A percentile compares a stretch with the other conserved stretches of the same genome.
These are phyloP conservation scores for Ampelomyces quisqualis DNA, from an alignment of 2,329 filamentous ascomycete genomes.

Conservation along the genomic window DNA sequence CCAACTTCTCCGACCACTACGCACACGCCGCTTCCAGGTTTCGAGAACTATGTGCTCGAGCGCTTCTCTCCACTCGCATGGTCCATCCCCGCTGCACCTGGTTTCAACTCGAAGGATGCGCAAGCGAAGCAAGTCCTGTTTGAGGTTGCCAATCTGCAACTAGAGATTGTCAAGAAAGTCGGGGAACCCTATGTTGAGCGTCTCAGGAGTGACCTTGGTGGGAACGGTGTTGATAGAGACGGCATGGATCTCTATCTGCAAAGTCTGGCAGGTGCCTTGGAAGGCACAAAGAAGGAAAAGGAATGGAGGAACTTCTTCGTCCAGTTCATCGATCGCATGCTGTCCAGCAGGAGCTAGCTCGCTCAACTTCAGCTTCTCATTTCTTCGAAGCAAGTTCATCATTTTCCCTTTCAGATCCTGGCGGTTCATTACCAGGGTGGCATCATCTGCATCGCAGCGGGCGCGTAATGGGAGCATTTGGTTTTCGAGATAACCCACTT, in stretches of 20 bases:
- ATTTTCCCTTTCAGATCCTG: slow-evolving; percentile 8
- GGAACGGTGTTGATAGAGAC: slow-evolving; percentile 65
- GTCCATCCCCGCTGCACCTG: slow-evolving; percentile 77
- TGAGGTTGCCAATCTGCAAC: slow-evolving; percentile 84
- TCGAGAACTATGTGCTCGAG: slow-evolving; percentile 86
- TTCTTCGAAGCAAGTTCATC: neutral
- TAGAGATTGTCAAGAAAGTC: slow-evolving; percentile 86
- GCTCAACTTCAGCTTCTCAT: neutral
- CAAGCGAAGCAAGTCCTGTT: slow-evolving; percentile 84
- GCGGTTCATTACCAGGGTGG: slow-evolving; percentile 10
- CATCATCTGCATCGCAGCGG: slow-evolving; percentile 22
- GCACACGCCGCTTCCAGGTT: slow-evolving; percentile 69
- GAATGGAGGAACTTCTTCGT: slow-evolving; percentile 51
- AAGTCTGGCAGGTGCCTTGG: slow-evolving; percentile 38
- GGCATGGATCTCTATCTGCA: slow-evolving; percentile 65
- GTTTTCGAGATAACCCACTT: slow-evolving; percentile 23
- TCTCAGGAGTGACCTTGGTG: slow-evolving; percentile 65
- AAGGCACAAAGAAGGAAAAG: slow-evolving; percentile 42
- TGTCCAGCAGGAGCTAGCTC: slow-evolving; percentile 25
- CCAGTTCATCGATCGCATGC: slow-evolving; percentile 43
- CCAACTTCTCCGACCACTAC: slow-evolving; percentile 53
- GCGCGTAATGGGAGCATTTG: slow-evolving; percentile 17
- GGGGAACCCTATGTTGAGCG: slow-evolving; percentile 76
- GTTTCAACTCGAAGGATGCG: slow-evolving; percentile 82
- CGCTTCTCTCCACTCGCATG: slow-evolving; percentile 88